Evolutionary conservation across 225 moss, liverwort and hornwort genomes (phyloP), one percentile per base, ranked within the genome.

Genomic region (Pleurozium schreberi): DNA sequence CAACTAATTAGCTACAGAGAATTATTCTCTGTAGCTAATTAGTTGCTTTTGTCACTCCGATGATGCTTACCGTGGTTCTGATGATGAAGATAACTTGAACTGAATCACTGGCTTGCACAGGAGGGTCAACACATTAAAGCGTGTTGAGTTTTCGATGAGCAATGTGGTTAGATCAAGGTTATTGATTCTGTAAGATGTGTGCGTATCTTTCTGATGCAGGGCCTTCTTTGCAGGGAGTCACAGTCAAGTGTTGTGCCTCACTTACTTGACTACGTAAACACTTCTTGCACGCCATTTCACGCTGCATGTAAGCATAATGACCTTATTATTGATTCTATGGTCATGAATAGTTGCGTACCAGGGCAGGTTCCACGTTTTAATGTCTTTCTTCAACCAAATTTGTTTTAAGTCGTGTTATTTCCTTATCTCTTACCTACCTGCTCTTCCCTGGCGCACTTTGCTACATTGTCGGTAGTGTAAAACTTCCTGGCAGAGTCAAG

Each of bases 231-330:
- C 76, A 93, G 94, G 85, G 94, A 95, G 80, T 89, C 95, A 67
- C 93, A 94, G 80, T 88, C 88, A 82, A 92, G 92, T 88, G 91
- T 95, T 86, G 93, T 95, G 58, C 94, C 94, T 91, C 94, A 91
- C 55, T 88, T 95, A 66, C 93, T 95, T 62, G 93, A 95, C 79
- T 95, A 90, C 87, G 90, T 95, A 88, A 95, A 95, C 87, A 95
- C 92, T 87, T 95, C 95, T 53, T 94, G 95, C 87, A 94, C 95
- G 65, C 92, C 94, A n/a, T 95, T 93, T 85, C 95, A 95, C 67
- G 95, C 95, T 84, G 94, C 95, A 81, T 94, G 95, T 95, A 87
- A 87, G 88, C 73, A 69, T 42, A 52, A 59, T 21, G 26, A 31
- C 65, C 57, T 84, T 81, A 31, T 84, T 34, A 78, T 80, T 60